Conservation (phyloP, 2,329 filamentous ascomycete species). For the Periglandula ipomoeae region DNA sequence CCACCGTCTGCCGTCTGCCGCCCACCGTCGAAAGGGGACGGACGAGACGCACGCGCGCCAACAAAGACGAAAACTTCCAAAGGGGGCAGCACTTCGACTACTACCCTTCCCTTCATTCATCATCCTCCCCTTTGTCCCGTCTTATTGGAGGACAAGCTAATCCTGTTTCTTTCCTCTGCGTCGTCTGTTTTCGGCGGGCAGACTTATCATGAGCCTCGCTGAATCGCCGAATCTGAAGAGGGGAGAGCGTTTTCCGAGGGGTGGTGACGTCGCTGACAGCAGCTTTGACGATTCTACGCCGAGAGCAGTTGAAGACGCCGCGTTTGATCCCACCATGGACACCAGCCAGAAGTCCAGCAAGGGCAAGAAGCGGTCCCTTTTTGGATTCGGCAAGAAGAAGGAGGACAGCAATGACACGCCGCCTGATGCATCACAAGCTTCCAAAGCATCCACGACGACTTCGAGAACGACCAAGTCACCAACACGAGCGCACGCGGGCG, state of each 20-base stretch:
- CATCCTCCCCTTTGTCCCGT: neutral
- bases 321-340: slow-evolving; percentile 20
- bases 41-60: neutral
- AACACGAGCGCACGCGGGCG: slow-evolving; percentile 17
- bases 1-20: no score
- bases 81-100: neutral
- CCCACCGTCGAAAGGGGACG: no score
- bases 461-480: slow-evolving; percentile 30
- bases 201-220: slow-evolving; percentile 21
- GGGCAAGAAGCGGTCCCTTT: slow-evolving; percentile 49
- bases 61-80: neutral
- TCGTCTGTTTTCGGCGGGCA: neutral
- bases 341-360: slow-evolving; percentile 14
- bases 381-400: slow-evolving; percentile 56
- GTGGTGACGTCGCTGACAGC: slow-evolving; percentile 17
- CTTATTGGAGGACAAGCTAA: neutral
- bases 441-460: slow-evolving; percentile 1
- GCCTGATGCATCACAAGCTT: slow-evolving; percentile 9
- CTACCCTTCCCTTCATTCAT: neutral
- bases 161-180: neutral
- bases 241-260: slow-evolving; percentile 7
- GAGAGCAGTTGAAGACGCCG: slow-evolving; percentile 18
- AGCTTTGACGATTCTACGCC: slow-evolving; percentile 23
- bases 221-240: slow-evolving; percentile 16
- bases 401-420: slow-evolving; percentile 27